phyloP scores from a whole-genome alignment of 768 basidiomycete species.

The Amanita muscaria region DNA sequence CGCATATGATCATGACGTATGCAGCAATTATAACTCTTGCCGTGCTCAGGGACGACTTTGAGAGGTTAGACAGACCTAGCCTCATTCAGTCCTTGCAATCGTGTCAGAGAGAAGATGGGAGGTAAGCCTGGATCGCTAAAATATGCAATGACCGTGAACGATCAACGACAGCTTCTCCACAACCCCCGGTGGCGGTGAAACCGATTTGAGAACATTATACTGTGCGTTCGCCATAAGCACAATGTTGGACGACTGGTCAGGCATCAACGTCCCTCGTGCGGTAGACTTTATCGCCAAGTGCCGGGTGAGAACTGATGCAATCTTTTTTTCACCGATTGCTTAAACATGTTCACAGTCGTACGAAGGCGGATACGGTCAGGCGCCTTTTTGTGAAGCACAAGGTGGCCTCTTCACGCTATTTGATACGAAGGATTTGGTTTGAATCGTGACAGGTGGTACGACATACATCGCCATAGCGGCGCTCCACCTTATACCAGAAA shows the following conservation, averaged over 20 bases:
- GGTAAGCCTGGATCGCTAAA: conserved; percentile 36
- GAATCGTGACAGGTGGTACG: conserved; percentile 61
- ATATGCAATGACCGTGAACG: conserved; percentile 5
- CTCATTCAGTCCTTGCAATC: conserved; percentile 56
- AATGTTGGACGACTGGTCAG: conserved; percentile 76
- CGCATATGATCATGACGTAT: conserved; percentile 91
- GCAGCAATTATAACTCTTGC: conserved; percentile 78
- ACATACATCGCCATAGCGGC: conserved; percentile 89
- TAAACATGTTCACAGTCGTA: conserved; percentile 51
- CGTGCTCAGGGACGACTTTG: conserved; percentile 81
- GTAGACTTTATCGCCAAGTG: conserved; percentile 61
- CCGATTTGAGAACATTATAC: conserved; percentile 77
- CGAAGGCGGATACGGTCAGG: conserved; percentile 89
- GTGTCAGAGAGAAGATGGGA: conserved; percentile 78
- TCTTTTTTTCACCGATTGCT: neutral
- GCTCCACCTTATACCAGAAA: conserved; percentile 41
- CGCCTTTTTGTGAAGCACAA: conserved; percentile 75
- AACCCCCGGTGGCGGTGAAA: conserved; percentile 57
- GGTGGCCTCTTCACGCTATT: conserved; percentile 26
- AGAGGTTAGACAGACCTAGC: conserved; percentile 57
- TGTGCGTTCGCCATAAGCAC: conserved; percentile 79
- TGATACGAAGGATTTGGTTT: neutral
- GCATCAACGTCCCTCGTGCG: conserved; percentile 53
- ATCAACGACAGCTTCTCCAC: conserved; percentile 52
- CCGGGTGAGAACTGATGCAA: conserved; percentile 40